These are phyloP conservation scores for Verticillium isaacii DNA, from an alignment of 2,329 filamentous ascomycete genomes.

Conservation along the genomic window DNA sequence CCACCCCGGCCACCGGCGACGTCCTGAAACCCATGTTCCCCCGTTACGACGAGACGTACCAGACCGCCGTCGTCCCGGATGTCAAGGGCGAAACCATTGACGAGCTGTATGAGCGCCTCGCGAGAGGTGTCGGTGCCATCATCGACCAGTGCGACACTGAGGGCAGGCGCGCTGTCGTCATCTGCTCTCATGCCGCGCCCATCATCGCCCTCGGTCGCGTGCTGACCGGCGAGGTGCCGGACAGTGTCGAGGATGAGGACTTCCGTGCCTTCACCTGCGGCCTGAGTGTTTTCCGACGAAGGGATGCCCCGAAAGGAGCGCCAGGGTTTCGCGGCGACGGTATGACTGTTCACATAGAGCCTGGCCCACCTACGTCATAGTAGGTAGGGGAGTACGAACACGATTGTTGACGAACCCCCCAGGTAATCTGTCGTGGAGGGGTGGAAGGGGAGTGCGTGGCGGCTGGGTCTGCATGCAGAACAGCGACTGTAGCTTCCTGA, in stretches of 20 bases:
- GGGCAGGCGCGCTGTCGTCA: conserved; percentile 63
- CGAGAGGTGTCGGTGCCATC: conserved; percentile 63
- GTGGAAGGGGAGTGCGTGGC: conserved; percentile 60
- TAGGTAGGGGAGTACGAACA: neutral
- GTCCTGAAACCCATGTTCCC: conserved; percentile 66
- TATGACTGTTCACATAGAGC: neutral
- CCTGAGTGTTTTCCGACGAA: conserved; percentile 58
- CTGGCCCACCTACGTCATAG: conserved; percentile 7
- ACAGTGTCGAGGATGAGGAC: conserved; percentile 67
- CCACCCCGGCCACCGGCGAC: conserved; percentile 62
- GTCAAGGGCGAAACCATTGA: conserved; percentile 73
- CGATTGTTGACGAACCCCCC: conserved; percentile 9
- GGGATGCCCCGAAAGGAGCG: conserved; percentile 11
- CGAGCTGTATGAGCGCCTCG: conserved; percentile 75
- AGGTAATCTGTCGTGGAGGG: conserved; percentile 42
- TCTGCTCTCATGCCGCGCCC: conserved; percentile 87
- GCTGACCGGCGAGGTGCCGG: conserved; percentile 74
- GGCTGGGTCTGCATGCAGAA: conserved; percentile 78
- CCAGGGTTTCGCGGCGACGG: neutral
- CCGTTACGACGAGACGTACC: conserved; percentile 51
- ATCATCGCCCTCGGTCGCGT: conserved; percentile 82
- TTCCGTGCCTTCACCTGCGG: conserved; percentile 83
- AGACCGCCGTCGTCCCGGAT: conserved; percentile 61
- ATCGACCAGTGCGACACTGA: conserved; percentile 69
- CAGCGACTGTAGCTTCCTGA: conserved; percentile 81